Conservation (phyloP, 768 basidiomycete genomes). For the Antrodiella citrinella region DNA sequence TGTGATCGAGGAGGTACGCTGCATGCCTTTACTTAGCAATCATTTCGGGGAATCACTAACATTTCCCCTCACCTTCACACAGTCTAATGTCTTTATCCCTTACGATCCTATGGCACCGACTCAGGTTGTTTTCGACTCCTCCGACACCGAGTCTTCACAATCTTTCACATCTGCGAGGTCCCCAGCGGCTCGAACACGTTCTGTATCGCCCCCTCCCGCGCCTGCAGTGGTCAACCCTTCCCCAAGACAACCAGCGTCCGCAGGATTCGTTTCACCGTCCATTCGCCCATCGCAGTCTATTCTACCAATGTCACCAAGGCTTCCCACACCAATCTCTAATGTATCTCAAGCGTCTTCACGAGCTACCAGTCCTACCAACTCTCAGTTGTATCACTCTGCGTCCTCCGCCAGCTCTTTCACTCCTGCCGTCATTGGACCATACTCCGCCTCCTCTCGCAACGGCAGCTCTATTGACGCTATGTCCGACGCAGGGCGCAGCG, state of each 20-base stretch:
- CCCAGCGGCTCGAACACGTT: neutral
- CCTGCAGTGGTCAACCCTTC: slow-evolving; percentile 8
- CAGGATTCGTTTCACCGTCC: neutral
- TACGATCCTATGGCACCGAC: slow-evolving; percentile 42
- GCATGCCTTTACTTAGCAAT: neutral
- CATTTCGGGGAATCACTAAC: neutral
- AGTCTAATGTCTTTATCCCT: slow-evolving; percentile 40
- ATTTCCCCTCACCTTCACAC: slow-evolving; percentile 1
- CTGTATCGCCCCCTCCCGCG: neutral
- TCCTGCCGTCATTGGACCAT: slow-evolving; percentile 12
- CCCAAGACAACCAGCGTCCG: slow-evolving; percentile 1
- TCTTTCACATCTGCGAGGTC: neutral
- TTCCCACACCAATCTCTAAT: slow-evolving; percentile 12
- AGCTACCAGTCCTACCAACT: slow-evolving; percentile 6
- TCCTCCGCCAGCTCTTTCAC: slow-evolving; percentile 12
- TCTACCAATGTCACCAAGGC: slow-evolving; percentile 5
- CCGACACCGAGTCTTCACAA: slow-evolving; percentile 10
- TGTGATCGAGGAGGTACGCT: slow-evolving; percentile 41
- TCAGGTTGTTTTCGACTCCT: slow-evolving; percentile 36
- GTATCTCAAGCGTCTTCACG: slow-evolving; percentile 8
- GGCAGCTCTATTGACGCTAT: neutral
- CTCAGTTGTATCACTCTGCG: slow-evolving; percentile 1
- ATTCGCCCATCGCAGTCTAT: slow-evolving; percentile 1
- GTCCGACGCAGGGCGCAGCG: slow-evolving; percentile 4
- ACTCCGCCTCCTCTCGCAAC: neutral